phyloP scores from a whole-genome alignment of 1,139 yeast species.

The Saccharomyces hybrid region DNA sequence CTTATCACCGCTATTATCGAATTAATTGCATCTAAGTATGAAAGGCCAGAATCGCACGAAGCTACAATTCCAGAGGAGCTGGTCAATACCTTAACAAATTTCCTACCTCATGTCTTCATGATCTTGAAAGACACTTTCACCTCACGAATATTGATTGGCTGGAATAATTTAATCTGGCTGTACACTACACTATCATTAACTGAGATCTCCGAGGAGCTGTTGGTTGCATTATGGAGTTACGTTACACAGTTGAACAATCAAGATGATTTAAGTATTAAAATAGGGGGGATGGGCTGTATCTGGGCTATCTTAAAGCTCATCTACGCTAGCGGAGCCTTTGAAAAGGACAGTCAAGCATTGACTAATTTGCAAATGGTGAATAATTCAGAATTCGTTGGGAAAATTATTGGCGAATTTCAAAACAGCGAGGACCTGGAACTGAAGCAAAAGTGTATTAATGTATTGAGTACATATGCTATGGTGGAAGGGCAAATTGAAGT shows the following conservation, averaged over 20 bases:
- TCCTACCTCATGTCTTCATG: constrained; percentile 37
- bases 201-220: constrained; percentile 1
- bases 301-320: constrained; percentile 51
- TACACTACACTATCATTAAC: constrained; percentile 21
- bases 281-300: constrained; percentile 47
- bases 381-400: constrained; percentile 17
- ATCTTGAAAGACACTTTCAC: constrained; percentile 40
- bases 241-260: constrained; percentile 17
- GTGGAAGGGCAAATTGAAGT: constrained; percentile 40
- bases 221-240: constrained; percentile 11
- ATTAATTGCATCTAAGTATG: constrained; percentile 33
- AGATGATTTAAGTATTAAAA: constrained; percentile 36
- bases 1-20: constrained; percentile 71
- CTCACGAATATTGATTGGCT: constrained; percentile 51
- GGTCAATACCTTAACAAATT: constrained; percentile 30
- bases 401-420: constrained; percentile 22
- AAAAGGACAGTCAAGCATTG: constrained; percentile 11
- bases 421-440: constrained; percentile 17
- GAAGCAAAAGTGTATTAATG: constrained; percentile 35
- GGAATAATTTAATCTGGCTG: constrained; percentile 65
- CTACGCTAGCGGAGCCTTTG: constrained; percentile 5
- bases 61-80: constrained; percentile 26
- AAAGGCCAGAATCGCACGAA: constrained; percentile 11
- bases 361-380: constrained; percentile 16
- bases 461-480: constrained; percentile 50